Conservation (phyloP, 495 filamentous ascomycete species). For the Parachaetomium inaequale region DNA sequence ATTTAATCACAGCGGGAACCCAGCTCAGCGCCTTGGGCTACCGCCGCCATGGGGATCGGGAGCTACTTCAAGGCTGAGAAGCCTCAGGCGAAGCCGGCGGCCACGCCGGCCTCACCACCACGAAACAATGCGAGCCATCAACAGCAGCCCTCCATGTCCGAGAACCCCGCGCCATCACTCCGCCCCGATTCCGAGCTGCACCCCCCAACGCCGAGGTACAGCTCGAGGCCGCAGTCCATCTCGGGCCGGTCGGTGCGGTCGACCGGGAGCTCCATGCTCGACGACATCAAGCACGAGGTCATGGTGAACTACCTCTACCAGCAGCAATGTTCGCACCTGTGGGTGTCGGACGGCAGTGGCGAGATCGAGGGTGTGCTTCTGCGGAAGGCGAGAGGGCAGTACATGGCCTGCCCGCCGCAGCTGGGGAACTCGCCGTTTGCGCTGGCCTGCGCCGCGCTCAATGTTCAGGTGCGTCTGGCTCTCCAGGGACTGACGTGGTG, state of each 20-base stretch:
- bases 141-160: slow-evolving; percentile 21
- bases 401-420: slow-evolving; percentile 65
- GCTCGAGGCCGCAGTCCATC: slow-evolving; percentile 51
- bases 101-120: slow-evolving; percentile 6
- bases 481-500: background rate
- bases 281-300: slow-evolving; percentile 78
- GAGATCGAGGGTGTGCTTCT: slow-evolving; percentile 68
- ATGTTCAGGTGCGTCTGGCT: slow-evolving; percentile 54
- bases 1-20: slow-evolving; percentile 3
- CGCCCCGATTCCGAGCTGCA: slow-evolving; percentile 42
- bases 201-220: slow-evolving; percentile 42
- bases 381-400: slow-evolving; percentile 60
- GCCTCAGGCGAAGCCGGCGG: slow-evolving; percentile 30
- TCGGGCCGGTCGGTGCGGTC: slow-evolving; percentile 46
- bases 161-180: slow-evolving; percentile 21
- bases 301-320: slow-evolving; percentile 82
- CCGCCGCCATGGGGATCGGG: slow-evolving; percentile 53
- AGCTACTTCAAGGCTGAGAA: slow-evolving; percentile 59
- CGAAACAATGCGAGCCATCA: slow-evolving; percentile 12
- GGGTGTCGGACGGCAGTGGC: slow-evolving; percentile 63
- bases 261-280: slow-evolving; percentile 54
- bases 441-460: slow-evolving; percentile 60
- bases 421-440: slow-evolving; percentile 57
- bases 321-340: slow-evolving; percentile 66
- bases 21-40: slow-evolving; percentile 12